Evolutionary conservation across 306 rosid genomes (phyloP).

Genomic region (Castanea crenata): DNA sequence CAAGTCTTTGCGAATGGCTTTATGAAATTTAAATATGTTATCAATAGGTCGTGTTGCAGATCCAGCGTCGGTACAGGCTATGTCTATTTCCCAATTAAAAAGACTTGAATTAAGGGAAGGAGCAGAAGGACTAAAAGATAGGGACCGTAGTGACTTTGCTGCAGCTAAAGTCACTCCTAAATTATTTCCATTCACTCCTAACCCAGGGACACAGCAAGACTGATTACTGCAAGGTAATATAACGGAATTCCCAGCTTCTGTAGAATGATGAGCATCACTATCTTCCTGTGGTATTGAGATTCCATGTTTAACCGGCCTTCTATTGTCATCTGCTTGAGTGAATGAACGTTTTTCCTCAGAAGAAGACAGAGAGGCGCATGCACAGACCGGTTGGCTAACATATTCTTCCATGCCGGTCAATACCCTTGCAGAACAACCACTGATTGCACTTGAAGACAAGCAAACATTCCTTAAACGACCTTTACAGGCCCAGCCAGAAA

Average conservation of each 20-base stretch:
- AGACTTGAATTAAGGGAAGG: constrained; percentile 43
- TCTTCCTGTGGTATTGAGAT: constrained; percentile 22
- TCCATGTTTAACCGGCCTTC: constrained; percentile 24
- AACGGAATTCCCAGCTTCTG: constrained; percentile 24
- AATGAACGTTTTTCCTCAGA: constrained; percentile 13
- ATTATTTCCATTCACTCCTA: constrained; percentile 58
- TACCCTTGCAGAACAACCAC: constrained; percentile 49
- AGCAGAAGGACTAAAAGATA: constrained; percentile 44
- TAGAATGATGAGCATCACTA: constrained; percentile 19
- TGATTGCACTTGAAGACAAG: constrained; percentile 45
- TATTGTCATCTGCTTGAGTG: constrained; percentile 23
- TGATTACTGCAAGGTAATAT: constrained; percentile 37
- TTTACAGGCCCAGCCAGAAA: constrained; percentile 81
- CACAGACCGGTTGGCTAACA: constrained; percentile 30
- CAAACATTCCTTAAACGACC: constrained; percentile 48
- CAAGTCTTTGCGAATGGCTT: constrained; percentile 48
- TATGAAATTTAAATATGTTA: constrained; percentile 47
- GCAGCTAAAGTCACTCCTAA: constrained; percentile 46
- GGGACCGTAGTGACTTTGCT: constrained; percentile 57
- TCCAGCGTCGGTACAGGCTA: constrained; percentile 14
- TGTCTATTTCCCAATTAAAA: constrained; percentile 41
- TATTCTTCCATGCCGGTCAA: constrained; percentile 39
- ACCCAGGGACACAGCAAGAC: constrained; percentile 66
- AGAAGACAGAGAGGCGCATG: constrained; percentile 27
- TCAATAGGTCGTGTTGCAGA: constrained; percentile 38